Base-by-base conservation (phyloP, 2,329 filamentous ascomycete genomes). In the Metarhizium album region DNA sequence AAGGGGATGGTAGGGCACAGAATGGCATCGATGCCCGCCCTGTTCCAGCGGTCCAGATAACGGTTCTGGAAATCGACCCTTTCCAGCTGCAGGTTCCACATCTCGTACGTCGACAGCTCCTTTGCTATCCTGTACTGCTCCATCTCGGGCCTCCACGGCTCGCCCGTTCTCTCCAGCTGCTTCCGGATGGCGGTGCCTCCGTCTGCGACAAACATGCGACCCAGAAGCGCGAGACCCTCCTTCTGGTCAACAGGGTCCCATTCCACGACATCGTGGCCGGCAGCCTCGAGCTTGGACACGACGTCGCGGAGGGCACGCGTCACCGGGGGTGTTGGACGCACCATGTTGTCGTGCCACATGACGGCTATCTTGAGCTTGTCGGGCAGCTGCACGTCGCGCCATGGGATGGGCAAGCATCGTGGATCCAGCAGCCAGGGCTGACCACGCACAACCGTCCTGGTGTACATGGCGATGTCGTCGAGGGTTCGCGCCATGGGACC, bases 291-390 rank as follows among this genome's bases (percentile, higher is more conserved):
- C 46, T 63, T 70, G 2, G 67, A 62, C 0, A 69, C 70, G 0
- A 77, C 65, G 5, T 69, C 62, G 2, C 66, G 62, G 9, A 87
- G 62, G 1, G 79, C 82, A 5, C 82, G 72, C 0, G 71, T 65
- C 3, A 87, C 73, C 0, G 84, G 84, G 2, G 84, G 83, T 48
- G 86, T 84, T 0, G 84, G 84, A 5, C 65, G 71, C 4, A 85
- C 82, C 47, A 82, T 71, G 9, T 75, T 78, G 60, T 87, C 84
- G 62, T 83, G 70, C 74, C 76, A 81, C 64, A 86, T 70, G 31
- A 87, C 75, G 4, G 70, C 83, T 49, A 87, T 68, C 42, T 70
- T 76, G 23, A 86, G 62, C 49, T 64, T 73, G 22, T 47, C 3
- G 0, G 70, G 64, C 3, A 70, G 54, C 2, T 61, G 50, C 0